A percentile compares a stretch with the other conserved stretches of the same genome.
Evolutionary conservation across 192 early-diverging fungal species (phyloP).

Genomic region (Martensiomyces pterosporus): DNA sequence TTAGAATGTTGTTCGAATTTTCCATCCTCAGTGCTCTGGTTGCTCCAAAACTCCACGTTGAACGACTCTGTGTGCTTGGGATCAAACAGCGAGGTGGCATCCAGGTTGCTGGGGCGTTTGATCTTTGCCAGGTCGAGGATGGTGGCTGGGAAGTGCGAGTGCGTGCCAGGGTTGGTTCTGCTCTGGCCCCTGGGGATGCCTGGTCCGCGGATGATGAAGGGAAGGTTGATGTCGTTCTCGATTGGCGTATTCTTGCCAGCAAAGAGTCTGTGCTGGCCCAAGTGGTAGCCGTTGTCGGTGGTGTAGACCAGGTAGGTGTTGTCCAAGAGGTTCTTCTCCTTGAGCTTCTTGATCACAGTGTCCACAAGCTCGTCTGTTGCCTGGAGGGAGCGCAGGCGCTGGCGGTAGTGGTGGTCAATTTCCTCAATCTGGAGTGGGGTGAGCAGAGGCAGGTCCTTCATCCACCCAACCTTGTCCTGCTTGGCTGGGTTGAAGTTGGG

Average conservation of each 20-base stretch:
- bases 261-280: constrained; percentile 58
- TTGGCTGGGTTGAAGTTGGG: constrained; percentile 56
- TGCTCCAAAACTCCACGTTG: constrained; percentile 52
- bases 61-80: constrained; percentile 51
- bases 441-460: constrained; percentile 46
- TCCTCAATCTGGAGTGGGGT: constrained; percentile 26
- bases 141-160: constrained; percentile 61
- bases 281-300: constrained; percentile 66
- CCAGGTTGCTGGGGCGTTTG: constrained; percentile 15
- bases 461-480: constrained; percentile 54
- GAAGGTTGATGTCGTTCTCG: constrained; percentile 65
- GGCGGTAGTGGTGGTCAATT: constrained; percentile 53
- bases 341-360: constrained; percentile 49
- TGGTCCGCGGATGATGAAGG: constrained; percentile 60
- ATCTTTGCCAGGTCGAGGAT: constrained; percentile 55
- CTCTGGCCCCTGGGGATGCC: constrained; percentile 51
- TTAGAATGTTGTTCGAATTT: constrained; percentile 5
- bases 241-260: constrained; percentile 60
- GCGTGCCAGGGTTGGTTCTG: constrained; percentile 47
- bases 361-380: constrained; percentile 63
- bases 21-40: constrained; percentile 21
- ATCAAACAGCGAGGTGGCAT: constrained; percentile 7
- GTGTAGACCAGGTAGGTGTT: constrained; percentile 63
- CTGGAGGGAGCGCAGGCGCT: constrained; percentile 55
- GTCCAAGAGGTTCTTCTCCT: constrained; percentile 50